phyloP scores from a whole-genome alignment of 2,329 filamentous ascomycete species.

The Apiospora sp. region DNA sequence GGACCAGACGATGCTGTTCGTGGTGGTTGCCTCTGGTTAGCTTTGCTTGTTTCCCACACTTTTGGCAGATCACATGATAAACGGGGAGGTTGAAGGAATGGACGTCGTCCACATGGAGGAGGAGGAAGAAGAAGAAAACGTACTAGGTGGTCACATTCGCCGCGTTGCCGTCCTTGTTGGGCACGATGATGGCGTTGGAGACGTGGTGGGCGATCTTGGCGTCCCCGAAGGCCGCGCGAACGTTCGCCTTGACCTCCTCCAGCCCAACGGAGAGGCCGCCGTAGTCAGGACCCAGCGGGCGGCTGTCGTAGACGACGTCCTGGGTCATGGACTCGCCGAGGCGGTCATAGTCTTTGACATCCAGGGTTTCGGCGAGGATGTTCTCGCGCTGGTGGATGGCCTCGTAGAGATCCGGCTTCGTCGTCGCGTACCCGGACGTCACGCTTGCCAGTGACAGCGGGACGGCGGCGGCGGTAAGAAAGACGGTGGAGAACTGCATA shows the following conservation, averaged over 20 bases:
- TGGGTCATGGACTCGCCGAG: slow-evolving; percentile 22
- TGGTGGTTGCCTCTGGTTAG: background rate
- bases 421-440: background rate
- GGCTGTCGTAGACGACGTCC: slow-evolving; percentile 24
- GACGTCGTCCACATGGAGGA: too few relatives aligned
- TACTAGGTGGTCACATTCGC: slow-evolving; percentile 22
- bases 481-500: background rate
- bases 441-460: background rate
- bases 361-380: slow-evolving; percentile 10
- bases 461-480: background rate
- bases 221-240: slow-evolving; percentile 1
- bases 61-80: background rate
- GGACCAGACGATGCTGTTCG: background rate
- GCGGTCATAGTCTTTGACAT: slow-evolving; percentile 3
- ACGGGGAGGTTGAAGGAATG: too few relatives aligned
- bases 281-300: background rate
- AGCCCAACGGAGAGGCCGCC: slow-evolving; percentile 20
- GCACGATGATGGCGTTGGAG: slow-evolving; percentile 18
- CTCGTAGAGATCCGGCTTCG: background rate
- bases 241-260: background rate
- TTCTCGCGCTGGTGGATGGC: slow-evolving; percentile 20
- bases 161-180: background rate
- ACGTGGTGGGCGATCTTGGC: background rate
- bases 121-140: background rate
- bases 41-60: background rate